A percentile compares a stretch with the other conserved stretches of the same genome.
Evolutionary conservation across 257 asterid species (phyloP).

Genomic region (Hygrophila difformis): DNA sequence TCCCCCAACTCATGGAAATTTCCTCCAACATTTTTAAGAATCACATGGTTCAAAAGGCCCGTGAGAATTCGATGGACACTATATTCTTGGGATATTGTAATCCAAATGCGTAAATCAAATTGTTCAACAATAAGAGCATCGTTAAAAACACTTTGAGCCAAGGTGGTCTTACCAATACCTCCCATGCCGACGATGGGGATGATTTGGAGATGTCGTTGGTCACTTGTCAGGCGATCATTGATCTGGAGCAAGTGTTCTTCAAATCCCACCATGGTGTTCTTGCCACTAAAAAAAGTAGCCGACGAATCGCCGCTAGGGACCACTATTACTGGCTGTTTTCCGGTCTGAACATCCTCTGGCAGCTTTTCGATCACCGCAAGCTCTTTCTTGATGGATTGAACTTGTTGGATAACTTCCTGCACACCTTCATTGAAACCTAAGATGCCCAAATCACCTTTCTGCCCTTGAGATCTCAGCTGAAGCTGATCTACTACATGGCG

Average conservation of each 20-base stretch:
- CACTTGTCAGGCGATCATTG: neutral
- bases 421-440: too few relatives aligned
- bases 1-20: neutral
- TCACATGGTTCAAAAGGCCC: neutral
- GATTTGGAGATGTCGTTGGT: neutral
- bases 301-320: neutral
- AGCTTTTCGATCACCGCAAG: too few relatives aligned
- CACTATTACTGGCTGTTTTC: neutral
- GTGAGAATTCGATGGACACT: neutral
- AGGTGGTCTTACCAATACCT: conserved; percentile 11
- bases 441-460: too few relatives aligned
- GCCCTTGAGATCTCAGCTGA: too few relatives aligned
- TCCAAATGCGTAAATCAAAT: neutral
- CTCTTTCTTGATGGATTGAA: too few relatives aligned
- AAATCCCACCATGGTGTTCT: neutral
- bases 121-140: neutral
- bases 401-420: too few relatives aligned
- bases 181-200: conserved; percentile 6
- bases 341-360: neutral
- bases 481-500: neutral
- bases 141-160: neutral
- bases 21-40: neutral
- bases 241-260: neutral
- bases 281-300: neutral
- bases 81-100: neutral